Percentiles rank a stretch among this genome's conserved stretches.
Conservation (phyloP, 2,329 filamentous ascomycete species). For the Talaromyces sp. region DNA sequence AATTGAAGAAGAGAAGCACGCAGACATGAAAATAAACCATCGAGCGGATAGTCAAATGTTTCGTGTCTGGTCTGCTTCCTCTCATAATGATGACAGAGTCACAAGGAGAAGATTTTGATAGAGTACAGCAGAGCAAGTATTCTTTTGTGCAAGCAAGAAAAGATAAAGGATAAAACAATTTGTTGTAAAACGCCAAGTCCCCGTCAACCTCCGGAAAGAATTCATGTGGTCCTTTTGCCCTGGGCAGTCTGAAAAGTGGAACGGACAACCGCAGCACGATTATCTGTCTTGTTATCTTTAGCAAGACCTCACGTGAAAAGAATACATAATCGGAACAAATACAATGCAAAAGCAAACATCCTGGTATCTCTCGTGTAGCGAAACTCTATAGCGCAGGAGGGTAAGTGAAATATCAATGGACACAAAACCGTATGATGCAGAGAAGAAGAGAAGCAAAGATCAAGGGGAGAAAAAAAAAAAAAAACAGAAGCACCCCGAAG, state of each 20-base stretch:
- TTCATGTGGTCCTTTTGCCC: constrained; percentile 3
- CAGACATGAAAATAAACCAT: background rate
- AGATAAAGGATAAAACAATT: constrained; percentile 1
- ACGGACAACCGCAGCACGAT: background rate
- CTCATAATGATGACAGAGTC: constrained; percentile 6
- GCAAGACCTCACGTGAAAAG: background rate
- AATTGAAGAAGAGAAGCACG: background rate
- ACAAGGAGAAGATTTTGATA: constrained; percentile 11
- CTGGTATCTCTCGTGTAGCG: constrained; percentile 43
- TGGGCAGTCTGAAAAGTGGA: background rate
- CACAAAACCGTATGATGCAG: constrained; percentile 28
- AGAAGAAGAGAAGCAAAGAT: background rate
- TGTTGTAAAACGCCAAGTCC: constrained; percentile 14
- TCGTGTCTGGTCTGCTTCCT: background rate
- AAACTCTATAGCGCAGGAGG: constrained; percentile 33
- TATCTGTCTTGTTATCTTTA: constrained; percentile 15
- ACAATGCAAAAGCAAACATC: constrained; percentile 31
- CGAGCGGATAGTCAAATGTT: background rate
- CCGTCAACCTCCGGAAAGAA: background rate
- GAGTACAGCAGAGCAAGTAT: constrained; percentile 14
- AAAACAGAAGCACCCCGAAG: constrained; percentile 2
- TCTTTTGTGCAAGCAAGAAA: constrained; percentile 6
- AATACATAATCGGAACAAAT: constrained; percentile 19
- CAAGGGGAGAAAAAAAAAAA: background rate
- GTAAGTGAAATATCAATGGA: constrained; percentile 27